phyloP scores from a whole-genome alignment of 345 rosid genomes.

The Citrus maxima region DNA sequence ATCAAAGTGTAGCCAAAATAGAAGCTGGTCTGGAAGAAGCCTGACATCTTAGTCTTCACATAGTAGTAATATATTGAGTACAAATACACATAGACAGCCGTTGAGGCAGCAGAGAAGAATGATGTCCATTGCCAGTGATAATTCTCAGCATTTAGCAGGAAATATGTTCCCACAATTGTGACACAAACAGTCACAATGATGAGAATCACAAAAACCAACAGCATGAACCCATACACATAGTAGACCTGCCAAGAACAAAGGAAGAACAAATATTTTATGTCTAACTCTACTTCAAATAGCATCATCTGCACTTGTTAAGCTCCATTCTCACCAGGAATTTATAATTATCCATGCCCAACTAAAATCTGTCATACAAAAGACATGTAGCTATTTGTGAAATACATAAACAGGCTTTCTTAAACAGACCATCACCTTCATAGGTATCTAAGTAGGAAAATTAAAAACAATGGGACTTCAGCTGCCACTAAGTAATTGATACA shows the following conservation, averaged over 20 bases:
- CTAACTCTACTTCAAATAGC: neutral
- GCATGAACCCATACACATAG: constrained; percentile 92
- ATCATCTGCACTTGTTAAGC: neutral
- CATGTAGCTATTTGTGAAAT: no score
- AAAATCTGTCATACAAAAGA: no score
- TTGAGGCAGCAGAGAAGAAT: constrained; percentile 91
- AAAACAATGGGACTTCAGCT: neutral
- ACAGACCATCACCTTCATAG: neutral
- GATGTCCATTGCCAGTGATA: constrained; percentile 99
- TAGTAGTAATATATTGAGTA: constrained; percentile 90
- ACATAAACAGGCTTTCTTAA: neutral
- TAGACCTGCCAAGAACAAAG: constrained; percentile 55
- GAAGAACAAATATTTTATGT: neutral
- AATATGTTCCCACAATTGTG: constrained; percentile 89
- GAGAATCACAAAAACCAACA: constrained; percentile 84
- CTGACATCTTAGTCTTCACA: constrained; percentile 93
- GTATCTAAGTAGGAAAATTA: no score
- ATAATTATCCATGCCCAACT: neutral
- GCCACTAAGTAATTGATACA: neutral
- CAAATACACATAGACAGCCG: constrained; percentile 84
- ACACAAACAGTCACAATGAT: constrained; percentile 86
- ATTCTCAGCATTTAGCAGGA: constrained; percentile 91
- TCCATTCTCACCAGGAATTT: neutral
- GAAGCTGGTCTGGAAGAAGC: constrained; percentile 97
- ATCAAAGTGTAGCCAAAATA: constrained; percentile 95